Evolutionary conservation across 2,329 filamentous ascomycete species (phyloP), one percentile per base, ranked within the genome.

Genomic region (Aspergillus pseudoglaucus): DNA sequence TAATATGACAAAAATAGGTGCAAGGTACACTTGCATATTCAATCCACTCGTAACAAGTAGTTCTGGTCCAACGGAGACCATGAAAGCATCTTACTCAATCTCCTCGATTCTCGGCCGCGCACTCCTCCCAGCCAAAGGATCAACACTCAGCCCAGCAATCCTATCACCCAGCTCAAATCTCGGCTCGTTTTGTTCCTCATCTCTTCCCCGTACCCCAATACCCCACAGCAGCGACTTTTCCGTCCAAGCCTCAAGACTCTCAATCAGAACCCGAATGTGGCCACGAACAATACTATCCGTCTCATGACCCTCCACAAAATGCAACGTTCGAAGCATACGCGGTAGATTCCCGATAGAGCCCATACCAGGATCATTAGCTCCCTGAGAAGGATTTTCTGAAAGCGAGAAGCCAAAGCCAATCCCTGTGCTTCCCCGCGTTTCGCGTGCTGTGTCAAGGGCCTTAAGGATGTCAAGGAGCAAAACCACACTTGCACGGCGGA

Each of bases 221-320:
- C 65, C 68, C 64, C 65, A 68, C 43, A 73, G 46, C 41, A 73
- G 47, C 9, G 65, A 65, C 53, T 71, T 73, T 53, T 72, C 67
- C 47, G 68, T 47, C 70, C 70, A 73, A 9, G 66, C 65, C 53
- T 73, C 69, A 30, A 72, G 48, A 44, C 63, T 72, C 55, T 72
- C 69, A 23, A 69, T 63, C 46, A 73, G 47, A 20, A 59, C 61
- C 2, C 66, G 64, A 14, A 72, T 53, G 57, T 73, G 68, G 0
- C 67, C 69, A 20, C 68, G 62, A 6, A 70, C 66, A 51, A 72
- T 64, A 3, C 41, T 47, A 47, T 73, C 70, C 6, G 58, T 62
- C 44, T 73, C 70, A 10, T 53, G 57, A 23, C 58, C 61, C 47
- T 72, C 69, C 5, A 70, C 67, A 39, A 66, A 68, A 1, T 45